Percentiles rank a stretch among this genome's conserved stretches.
Evolutionary conservation across 2,329 filamentous ascomycete genomes (phyloP).

Genomic region (Diaporthe sp.): DNA sequence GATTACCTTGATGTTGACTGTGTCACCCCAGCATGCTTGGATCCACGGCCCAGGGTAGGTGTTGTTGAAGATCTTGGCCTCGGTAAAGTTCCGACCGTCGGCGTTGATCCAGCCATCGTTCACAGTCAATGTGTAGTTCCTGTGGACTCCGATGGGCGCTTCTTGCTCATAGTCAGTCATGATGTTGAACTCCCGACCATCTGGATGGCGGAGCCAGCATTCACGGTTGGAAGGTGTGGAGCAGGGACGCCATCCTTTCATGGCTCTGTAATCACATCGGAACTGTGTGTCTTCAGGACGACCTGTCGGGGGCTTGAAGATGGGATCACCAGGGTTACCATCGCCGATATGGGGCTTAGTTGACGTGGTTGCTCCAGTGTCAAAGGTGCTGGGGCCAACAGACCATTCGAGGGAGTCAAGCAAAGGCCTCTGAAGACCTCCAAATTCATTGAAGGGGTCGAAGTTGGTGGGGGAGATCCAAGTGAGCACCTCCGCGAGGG

Average conservation of each 20-base stretch:
- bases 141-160: constrained; percentile 8
- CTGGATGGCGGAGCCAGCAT: constrained; percentile 31
- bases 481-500: constrained; percentile 19
- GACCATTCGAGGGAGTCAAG: constrained; percentile 30
- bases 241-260: constrained; percentile 32
- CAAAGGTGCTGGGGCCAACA: constrained; percentile 11
- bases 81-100: constrained; percentile 29
- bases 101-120: constrained; percentile 32
- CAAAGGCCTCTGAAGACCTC: constrained; percentile 20
- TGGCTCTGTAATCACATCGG: constrained; percentile 27
- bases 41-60: constrained; percentile 73
- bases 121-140: constrained; percentile 28
- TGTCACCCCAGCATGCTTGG: constrained; percentile 72
- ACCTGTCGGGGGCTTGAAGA: constrained; percentile 33
- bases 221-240: constrained; percentile 28
- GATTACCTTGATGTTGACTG: constrained; percentile 71
- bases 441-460: constrained; percentile 11
- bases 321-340: constrained; percentile 4
- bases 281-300: constrained; percentile 33
- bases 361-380: constrained; percentile 13
- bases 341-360: constrained; percentile 24
- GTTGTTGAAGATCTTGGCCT: constrained; percentile 59
- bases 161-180: constrained; percentile 29
- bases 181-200: constrained; percentile 30
- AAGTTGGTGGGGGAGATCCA: constrained; percentile 14